Conservation (phyloP, 441 rosid genomes). For the Gossypium schwendimanii region DNA sequence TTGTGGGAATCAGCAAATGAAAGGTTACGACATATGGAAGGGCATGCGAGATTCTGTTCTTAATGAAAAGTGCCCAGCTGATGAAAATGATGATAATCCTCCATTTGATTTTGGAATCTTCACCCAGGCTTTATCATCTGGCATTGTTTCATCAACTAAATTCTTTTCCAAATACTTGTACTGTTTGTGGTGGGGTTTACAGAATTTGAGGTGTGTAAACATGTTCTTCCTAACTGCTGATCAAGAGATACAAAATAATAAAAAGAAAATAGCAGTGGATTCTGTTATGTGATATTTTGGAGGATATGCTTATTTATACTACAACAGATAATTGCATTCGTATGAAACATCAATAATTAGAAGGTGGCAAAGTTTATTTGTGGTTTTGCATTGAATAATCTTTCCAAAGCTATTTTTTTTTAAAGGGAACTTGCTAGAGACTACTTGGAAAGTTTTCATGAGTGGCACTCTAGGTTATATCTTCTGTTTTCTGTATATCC, state of each 20-base stretch:
- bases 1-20: constrained; percentile 54
- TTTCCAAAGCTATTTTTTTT: no score
- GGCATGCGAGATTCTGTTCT: constrained; percentile 29
- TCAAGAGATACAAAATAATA: neutral
- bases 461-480: no score
- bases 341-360: neutral
- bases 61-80: constrained; percentile 27
- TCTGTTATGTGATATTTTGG: no score
- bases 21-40: constrained; percentile 47
- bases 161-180: constrained; percentile 72
- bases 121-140: constrained; percentile 51
- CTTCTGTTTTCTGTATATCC: no score
- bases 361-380: neutral
- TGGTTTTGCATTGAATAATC: no score
- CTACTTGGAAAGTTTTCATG: no score
- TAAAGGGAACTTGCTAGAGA: no score
- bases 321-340: neutral
- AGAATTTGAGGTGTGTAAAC: constrained; percentile 69
- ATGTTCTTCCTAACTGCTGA: neutral
- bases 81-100: constrained; percentile 26
- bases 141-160: constrained; percentile 34
- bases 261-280: neutral
- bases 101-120: constrained; percentile 80
- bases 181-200: constrained; percentile 98
- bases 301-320: neutral